Evolutionary conservation across 1,139 yeast species (phyloP).

Genomic region (Hyphopichia fennica): DNA sequence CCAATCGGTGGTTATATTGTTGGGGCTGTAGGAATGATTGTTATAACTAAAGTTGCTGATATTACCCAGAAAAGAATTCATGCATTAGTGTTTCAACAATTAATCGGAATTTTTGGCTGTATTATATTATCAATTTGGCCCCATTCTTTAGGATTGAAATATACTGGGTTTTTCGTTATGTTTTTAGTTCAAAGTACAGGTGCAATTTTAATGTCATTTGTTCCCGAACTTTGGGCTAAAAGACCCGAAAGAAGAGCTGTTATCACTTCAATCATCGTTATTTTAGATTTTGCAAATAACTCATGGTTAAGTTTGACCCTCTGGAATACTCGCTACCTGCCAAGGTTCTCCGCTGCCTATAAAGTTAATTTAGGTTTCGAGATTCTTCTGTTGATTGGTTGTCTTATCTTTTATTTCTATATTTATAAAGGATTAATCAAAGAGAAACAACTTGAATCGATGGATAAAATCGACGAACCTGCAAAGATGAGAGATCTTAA

Average conservation of each 20-base stretch:
- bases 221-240: conserved; percentile 5
- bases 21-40: conserved; percentile 35
- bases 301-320: conserved; percentile 18
- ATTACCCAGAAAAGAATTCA: conserved; percentile 45
- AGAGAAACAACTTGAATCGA: conserved; percentile 1
- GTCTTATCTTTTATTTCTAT: conserved; percentile 2
- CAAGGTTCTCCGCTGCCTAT: conserved; percentile 2
- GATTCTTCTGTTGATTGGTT: conserved; percentile 2
- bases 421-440: conserved; percentile 1
- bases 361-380: conserved; percentile 3
- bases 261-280: conserved; percentile 16
- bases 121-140: conserved; percentile 21
- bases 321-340: conserved; percentile 3
- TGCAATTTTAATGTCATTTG: conserved; percentile 15
- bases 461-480: neutral
- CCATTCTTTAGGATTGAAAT: conserved; percentile 19
- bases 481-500: neutral
- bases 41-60: conserved; percentile 36
- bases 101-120: conserved; percentile 19
- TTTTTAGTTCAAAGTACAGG: conserved; percentile 34
- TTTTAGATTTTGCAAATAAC: conserved; percentile 28
- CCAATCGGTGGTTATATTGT: conserved; percentile 30
- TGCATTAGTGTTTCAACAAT: conserved; percentile 46
- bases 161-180: conserved; percentile 16
- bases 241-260: conserved; percentile 29